Percentiles rank a stretch among this genome's conserved stretches.
These are phyloP conservation scores for Yarrowia porcina DNA, from an alignment of 805 yeast genomes.

Conservation along the genomic window DNA sequence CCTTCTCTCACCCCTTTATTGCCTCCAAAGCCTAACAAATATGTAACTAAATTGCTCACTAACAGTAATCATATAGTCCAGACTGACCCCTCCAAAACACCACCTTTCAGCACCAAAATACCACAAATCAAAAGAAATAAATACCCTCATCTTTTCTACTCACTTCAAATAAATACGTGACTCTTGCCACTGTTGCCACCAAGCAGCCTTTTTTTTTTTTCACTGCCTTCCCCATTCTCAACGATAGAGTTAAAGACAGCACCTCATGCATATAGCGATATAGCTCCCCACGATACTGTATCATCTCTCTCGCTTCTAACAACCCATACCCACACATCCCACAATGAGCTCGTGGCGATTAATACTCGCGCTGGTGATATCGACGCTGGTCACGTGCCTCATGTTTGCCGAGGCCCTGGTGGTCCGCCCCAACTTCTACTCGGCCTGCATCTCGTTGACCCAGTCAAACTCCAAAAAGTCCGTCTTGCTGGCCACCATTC, in stretches of 20 bases:
- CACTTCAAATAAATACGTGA: too few species aligned
- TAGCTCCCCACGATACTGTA: neutral
- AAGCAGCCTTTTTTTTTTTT: too few species aligned
- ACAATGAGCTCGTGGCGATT: conserved; percentile 18
- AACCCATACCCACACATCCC: neutral
- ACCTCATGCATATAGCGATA: neutral
- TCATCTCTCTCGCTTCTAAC: neutral
- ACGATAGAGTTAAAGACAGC: conserved; percentile 16
- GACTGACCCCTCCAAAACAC: too few species aligned
- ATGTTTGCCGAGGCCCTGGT: conserved; percentile 42
- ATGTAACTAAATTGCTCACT: too few species aligned
- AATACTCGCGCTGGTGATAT: conserved; percentile 15
- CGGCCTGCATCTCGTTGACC: conserved; percentile 50
- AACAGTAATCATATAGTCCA: too few species aligned
- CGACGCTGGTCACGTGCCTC: conserved; percentile 38
- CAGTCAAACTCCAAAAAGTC: conserved; percentile 51
- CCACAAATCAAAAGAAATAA: too few species aligned
- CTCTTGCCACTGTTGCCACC: too few species aligned
- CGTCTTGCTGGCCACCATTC: conserved; percentile 37
- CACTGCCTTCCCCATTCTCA: neutral
- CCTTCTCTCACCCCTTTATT: too few species aligned
- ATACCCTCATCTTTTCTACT: too few species aligned
- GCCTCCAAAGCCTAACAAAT: too few species aligned
- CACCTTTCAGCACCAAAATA: too few species aligned
- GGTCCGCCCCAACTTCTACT: conserved; percentile 48